Evolutionary conservation across 805 yeast genomes (phyloP).

Genomic region (Saccharomyces jurei): DNA sequence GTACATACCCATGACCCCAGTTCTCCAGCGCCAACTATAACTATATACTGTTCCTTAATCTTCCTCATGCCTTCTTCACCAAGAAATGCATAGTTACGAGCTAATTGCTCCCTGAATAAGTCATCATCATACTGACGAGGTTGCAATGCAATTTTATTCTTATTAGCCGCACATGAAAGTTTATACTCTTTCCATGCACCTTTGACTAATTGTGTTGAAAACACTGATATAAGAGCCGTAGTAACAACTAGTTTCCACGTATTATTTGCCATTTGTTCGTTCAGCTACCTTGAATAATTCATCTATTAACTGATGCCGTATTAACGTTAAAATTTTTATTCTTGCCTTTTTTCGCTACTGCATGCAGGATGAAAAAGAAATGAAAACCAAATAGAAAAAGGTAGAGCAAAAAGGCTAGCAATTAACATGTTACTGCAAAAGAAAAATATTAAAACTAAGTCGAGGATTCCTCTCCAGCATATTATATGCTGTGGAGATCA

Average conservation of each 20-base stretch:
- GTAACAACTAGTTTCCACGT: slow-evolving; percentile 11
- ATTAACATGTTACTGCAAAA: neutral
- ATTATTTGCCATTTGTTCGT: neutral
- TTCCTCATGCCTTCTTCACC: slow-evolving; percentile 69
- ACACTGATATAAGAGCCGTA: slow-evolving; percentile 18
- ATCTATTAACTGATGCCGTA: neutral
- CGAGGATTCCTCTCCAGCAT: neutral
- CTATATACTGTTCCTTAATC: slow-evolving; percentile 57
- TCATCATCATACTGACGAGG: slow-evolving; percentile 42
- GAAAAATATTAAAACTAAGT: neutral
- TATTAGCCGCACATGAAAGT: neutral
- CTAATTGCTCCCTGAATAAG: slow-evolving; percentile 75
- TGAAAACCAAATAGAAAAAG: neutral
- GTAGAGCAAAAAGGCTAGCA: neutral
- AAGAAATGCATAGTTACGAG: slow-evolving; percentile 80
- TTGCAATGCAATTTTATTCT: neutral
- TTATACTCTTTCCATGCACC: slow-evolving; percentile 9
- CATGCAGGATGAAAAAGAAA: neutral
- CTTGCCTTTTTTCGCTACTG: neutral
- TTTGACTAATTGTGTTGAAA: slow-evolving; percentile 15
- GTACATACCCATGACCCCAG: slow-evolving; percentile 90
- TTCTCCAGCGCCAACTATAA: slow-evolving; percentile 92
- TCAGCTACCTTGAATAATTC: neutral
- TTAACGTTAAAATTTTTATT: neutral
- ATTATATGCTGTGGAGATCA: neutral